Percentiles rank a stretch among this genome's conserved stretches.
phyloP scores from a whole-genome alignment of 148 eudicot genomes.

The Cornus suecica region DNA sequence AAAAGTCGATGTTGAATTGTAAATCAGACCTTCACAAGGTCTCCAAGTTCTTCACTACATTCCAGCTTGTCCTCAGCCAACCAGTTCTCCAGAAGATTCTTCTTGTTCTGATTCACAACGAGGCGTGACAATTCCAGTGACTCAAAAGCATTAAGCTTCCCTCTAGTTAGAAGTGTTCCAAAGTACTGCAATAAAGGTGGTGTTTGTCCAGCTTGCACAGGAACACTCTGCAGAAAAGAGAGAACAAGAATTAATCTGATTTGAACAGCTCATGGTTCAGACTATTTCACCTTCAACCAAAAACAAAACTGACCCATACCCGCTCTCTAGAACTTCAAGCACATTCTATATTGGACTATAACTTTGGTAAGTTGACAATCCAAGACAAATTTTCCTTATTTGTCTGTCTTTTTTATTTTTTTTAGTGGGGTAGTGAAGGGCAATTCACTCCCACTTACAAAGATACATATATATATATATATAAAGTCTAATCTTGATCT shows the following conservation, averaged over 20 bases:
- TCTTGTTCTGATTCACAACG: slow-evolving; percentile 96
- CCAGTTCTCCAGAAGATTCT: slow-evolving; percentile 94
- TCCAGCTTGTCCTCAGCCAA: slow-evolving; percentile 96
- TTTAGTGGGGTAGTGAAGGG: too few species aligned
- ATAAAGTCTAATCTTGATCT: too few species aligned
- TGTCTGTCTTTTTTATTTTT: too few species aligned
- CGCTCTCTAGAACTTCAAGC: too few species aligned
- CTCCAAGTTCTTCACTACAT: slow-evolving; percentile 99
- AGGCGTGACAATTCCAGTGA: slow-evolving; percentile 92
- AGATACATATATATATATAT: too few species aligned
- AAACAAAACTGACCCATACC: too few species aligned
- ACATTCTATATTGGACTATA: neutral
- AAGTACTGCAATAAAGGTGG: slow-evolving; percentile 95
- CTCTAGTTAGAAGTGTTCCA: slow-evolving; percentile 87
- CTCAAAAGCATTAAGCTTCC: slow-evolving; percentile 93
- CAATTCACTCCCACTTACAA: too few species aligned
- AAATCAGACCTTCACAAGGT: slow-evolving; percentile 80
- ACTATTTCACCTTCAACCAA: neutral
- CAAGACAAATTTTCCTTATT: neutral
- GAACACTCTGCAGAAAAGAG: slow-evolving; percentile 81
- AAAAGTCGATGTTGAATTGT: neutral
- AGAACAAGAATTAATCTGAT: neutral
- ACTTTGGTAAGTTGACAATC: neutral
- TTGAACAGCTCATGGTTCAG: neutral
- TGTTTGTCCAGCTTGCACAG: slow-evolving; percentile 98